Evolutionary conservation across 1,284 basidiomycete genomes (phyloP), one percentile per base, ranked within the genome.

Genomic region (Uromyces viciae-fabae): DNA sequence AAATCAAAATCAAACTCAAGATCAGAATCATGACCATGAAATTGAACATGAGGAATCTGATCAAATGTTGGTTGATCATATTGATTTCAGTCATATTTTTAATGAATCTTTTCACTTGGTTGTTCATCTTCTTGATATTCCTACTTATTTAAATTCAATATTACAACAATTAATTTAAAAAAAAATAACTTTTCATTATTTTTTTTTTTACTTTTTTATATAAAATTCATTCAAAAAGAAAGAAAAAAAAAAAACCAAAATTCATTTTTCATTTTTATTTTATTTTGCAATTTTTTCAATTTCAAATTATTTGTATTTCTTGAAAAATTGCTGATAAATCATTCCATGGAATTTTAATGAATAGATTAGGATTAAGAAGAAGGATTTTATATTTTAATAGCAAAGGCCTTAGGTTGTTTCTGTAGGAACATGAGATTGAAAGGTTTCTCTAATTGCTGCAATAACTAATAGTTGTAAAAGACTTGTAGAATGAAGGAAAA

Each of bases 201-300:
- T 81, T 82, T 22, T 40, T 60, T 60, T 75, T 60, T 60, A 38
- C 49, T 54, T 52, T 54, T 4, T 5, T n/a, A 54, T 54, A 54
- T 7, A 54, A 54, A n/a, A 54, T n/a, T 5, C 22, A 54, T 54
- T n/a, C 22, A 54, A 54, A 64, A 28, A 42, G n/a, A 22, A 49
- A 28, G 9, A 42, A 40, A 17, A 71, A 71, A n/a, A 69, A 43
- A 17, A 56, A 54, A 54, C 85, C 88, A 79, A 82, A 93, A 95
- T 90, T 98, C 95, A 84, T 98, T 98, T 86, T 98, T 95, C 94
- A 97, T 97, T n/a, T n/a, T n/a, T n/a, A n/a, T n/a, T n/a, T n/a
- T n/a, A n/a, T n/a, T n/a, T n/a, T n/a, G n/a, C n/a, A n/a, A n/a
- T n/a, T n/a, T n/a, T n/a, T n/a, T n/a, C n/a, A n/a, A n/a, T n/a